Conservation (phyloP, 1,284 basidiomycete species). For the Melampsora occidentalis region DNA sequence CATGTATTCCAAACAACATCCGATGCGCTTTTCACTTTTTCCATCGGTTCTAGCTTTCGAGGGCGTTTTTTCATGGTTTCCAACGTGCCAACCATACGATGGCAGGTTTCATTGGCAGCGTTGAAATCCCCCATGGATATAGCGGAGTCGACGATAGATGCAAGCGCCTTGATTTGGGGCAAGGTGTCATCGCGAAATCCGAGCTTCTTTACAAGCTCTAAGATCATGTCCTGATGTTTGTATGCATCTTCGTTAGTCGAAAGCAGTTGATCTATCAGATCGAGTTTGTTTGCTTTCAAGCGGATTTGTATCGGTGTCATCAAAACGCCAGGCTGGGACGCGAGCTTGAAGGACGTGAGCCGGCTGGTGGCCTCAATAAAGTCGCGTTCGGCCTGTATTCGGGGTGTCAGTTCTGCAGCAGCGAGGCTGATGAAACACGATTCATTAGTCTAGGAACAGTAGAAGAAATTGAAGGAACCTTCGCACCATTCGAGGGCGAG, state of each 20-base stretch:
- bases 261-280: slow-evolving; percentile 73
- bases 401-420: slow-evolving; percentile 66
- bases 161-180: slow-evolving; percentile 73
- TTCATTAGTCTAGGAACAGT: neutral
- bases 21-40: slow-evolving; percentile 60
- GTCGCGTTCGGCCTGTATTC: slow-evolving; percentile 69
- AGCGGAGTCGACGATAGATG: slow-evolving; percentile 82
- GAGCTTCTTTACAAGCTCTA: slow-evolving; percentile 81
- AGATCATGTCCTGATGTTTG: slow-evolving; percentile 79
- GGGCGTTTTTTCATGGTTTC: slow-evolving; percentile 56
- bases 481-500: slow-evolving; percentile 85
- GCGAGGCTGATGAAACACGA: slow-evolving; percentile 62
- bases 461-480: neutral
- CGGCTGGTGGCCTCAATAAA: slow-evolving; percentile 92
- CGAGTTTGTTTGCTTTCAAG: slow-evolving; percentile 74
- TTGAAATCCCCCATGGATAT: slow-evolving; percentile 73
- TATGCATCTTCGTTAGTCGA: slow-evolving; percentile 77
- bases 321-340: slow-evolving; percentile 68
- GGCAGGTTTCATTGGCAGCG: slow-evolving; percentile 68
- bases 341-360: slow-evolving; percentile 75
- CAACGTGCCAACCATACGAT: slow-evolving; percentile 69
- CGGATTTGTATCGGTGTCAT: slow-evolving; percentile 87
- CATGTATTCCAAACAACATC: slow-evolving; percentile 83
- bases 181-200: slow-evolving; percentile 69
- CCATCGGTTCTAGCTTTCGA: slow-evolving; percentile 43